phyloP scores from a whole-genome alignment of 2,329 filamentous ascomycete genomes.

The Nigrograna mackinnonii region DNA sequence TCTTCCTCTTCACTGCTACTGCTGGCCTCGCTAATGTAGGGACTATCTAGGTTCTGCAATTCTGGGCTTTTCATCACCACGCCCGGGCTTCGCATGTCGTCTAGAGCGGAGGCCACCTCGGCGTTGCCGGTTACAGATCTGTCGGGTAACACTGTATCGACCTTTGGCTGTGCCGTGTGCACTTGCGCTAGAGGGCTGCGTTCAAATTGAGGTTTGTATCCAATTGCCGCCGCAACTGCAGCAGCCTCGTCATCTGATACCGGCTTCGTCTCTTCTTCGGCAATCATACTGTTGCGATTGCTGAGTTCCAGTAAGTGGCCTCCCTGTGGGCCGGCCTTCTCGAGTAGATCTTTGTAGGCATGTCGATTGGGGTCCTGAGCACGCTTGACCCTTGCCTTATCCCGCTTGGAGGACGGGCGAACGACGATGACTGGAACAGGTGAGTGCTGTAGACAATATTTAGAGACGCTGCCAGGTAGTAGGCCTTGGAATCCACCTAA shows the following conservation, averaged over 20 bases:
- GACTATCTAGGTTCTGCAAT: constrained; percentile 43
- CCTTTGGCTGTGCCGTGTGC: constrained; percentile 23
- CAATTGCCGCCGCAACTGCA: constrained; percentile 54
- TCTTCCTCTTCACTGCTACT: constrained; percentile 38
- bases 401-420: constrained; percentile 80
- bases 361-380: constrained; percentile 74
- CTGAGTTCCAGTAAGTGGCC: constrained; percentile 56
- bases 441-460: constrained; percentile 92
- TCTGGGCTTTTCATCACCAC: constrained; percentile 46
- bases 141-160: constrained; percentile 3
- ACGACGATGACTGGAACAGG: constrained; percentile 93
- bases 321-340: constrained; percentile 59
- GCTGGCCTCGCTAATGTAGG: constrained; percentile 37
- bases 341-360: constrained; percentile 77
- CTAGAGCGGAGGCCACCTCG: constrained; percentile 13
- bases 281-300: constrained; percentile 50
- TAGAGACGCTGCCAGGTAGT: constrained; percentile 86
- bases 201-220: constrained; percentile 38
- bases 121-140: constrained; percentile 12
- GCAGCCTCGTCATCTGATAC: constrained; percentile 52
- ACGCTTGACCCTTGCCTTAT: constrained; percentile 88
- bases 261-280: constrained; percentile 34
- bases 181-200: constrained; percentile 32
- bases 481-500: constrained; percentile 85
- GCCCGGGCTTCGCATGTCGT: constrained; percentile 33